Evolutionary conservation across 179 eudicot species (phyloP), one percentile per base, ranked within the genome.

Genomic region (Drosera spatulata): DNA sequence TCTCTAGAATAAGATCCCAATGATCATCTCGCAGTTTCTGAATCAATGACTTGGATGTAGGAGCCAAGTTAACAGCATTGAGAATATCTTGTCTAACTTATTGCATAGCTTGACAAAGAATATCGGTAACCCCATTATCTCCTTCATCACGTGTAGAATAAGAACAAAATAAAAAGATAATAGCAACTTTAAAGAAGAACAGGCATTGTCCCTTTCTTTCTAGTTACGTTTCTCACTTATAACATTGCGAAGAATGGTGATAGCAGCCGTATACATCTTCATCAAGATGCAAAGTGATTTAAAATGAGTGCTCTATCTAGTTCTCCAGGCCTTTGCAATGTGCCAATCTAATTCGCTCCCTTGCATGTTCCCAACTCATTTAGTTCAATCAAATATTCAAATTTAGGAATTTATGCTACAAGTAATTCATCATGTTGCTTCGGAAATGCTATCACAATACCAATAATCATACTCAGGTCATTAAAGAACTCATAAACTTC

Each of bases 231-330:
- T 22, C 33, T 22, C 33, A 22, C 33, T 22, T 22, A 22, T 22
- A 22, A 22, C 33, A 22, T 22, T 22, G 33, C 33, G 33, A 22
- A 22, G 33, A 22, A 22, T 22, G 33, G 33, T 22, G 38, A 39
- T 39, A 7, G 58, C 56, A 0, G 60, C 55, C 13, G 22, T 51
- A 61, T n/a, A 58, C 56, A 61, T 58, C 12, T 59, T 61, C 46
- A 39, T 8, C 47, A 73, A 56, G 11, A 52, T 55, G 5, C 50
- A 73, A 14, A 64, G 51, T 2, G 56, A 59, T 0, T 14, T 56
- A 7, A 63, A 60, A 13, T 73, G 66, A 8, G 74, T 68, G 45
- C 77, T 61, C 71, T 60, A 68, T 39, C 70, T 43, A 39, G 70
- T 73, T 57, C 67, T 39, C 69, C 61, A 6, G 7, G 53, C 1